Evolutionary conservation across 768 basidiomycete species (phyloP), one percentile per base, ranked within the genome.

Genomic region (Podaxis sp.): DNA sequence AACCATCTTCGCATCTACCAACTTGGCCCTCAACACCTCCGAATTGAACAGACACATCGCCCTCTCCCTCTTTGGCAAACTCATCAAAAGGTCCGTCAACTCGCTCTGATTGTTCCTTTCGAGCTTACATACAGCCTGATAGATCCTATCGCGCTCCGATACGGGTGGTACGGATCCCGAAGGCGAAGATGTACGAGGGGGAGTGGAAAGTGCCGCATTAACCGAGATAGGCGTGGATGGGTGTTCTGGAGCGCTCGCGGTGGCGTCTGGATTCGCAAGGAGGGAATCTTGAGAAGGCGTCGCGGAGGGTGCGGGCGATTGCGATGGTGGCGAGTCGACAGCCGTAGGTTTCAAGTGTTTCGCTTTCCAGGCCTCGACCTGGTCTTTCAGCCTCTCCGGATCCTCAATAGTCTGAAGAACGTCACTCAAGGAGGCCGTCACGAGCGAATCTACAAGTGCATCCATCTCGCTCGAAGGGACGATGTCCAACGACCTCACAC

Each of bases 21-120:
- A 77, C 77, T 96, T 96, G 22, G 77, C 80, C 56, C 87, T 82
- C 26, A 96, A 80, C 30, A 93, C 82, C 67, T 95, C 93, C 12
- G 81, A 79, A 66, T 94, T 96, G 81, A 96, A 96, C 44, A 96
- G 78, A 75, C 94, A 95, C 86, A 96, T 83, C 0, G 93, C 93
- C 13, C 94, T 85, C 66, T 96, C 95, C 64, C 90, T 86, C 75
- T 95, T 96, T 1, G 91, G 88, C 17, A 96, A 80, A 67, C 87
- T 89, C 89, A 95, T 91, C 38, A 96, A 75, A 56, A 96, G 78
- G 24, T 90, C 91, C 0, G 88, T 87, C 50, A 96, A 80, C 65
- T 91, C 89, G 2, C 69, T 70, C 50, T 87, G 84, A 56, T 85
- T 82, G 0, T 77, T 71, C 4, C 82, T 76, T 72, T 93, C 90